Evolutionary conservation across 108 stramenopile species (phyloP), one percentile per base, ranked within the genome.

Genomic region (Hondaea fermentalgiana): DNA sequence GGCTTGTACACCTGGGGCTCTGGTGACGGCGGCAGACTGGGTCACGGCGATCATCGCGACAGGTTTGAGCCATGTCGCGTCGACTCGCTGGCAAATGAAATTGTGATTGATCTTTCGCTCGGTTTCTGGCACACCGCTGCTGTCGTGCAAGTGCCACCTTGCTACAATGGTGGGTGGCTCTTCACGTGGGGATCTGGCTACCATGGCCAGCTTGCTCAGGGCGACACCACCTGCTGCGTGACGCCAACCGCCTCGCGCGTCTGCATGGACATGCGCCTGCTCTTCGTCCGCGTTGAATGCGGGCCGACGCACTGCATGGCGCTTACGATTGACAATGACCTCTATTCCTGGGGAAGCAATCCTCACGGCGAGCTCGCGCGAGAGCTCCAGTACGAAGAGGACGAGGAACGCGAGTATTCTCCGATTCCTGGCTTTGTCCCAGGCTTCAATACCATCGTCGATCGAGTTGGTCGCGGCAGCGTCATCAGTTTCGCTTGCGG

Each of bases 261-360:
- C 12, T 91, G 95, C 88, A 72, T 93, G 5, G 72, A 88, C 57
- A 89, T 90, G 35, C 88, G 92, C 58, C 47, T 92, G 35, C 57
- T 87, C 28, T 59, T 95, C 17, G 94, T 72, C 59, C 64, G 47
- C 29, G 87, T 96, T 5, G 72, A 89, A 47, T 95, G 93, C 87
- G 96, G 96, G 17, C 88, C 89, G 57, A 89, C 93, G 88, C 96
- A 95, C 90, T 94, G 93, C 91, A 92, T 94, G 16, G 94, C 91
- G 5, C 59, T 96, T 44, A 91, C 95, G 17, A 55, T 35, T 53
- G 95, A 96, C 51, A 91, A 94, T 55, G 94, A 95, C 60, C 91
- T 96, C 10, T 96, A 94, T 89, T 94, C 94, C n/a, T 96, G 96
- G 96, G 95, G 96, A 4, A 89, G 83, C 87, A 95, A 95, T 88